Base-by-base conservation (phyloP, 2,329 filamentous ascomycete genomes). In the Ceratocystis diversiconidia region DNA sequence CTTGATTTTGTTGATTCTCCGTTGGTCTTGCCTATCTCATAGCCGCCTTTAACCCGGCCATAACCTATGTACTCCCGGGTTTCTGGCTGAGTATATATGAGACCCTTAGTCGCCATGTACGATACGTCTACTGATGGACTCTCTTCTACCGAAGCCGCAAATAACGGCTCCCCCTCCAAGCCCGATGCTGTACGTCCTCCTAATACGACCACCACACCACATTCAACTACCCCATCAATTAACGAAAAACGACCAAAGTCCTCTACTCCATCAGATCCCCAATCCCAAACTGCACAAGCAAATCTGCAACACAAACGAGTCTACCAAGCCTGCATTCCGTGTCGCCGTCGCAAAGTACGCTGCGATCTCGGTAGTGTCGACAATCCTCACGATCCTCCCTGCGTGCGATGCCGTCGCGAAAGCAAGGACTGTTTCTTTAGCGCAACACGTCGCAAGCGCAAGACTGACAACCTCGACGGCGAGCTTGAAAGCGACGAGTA, bases 351-450 rank as follows among this genome's bases (percentile, higher is more conserved):
- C 69, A 85, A 85, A 73, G 82, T 86, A 30, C 79, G 83, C 67
- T 85, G 82, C 74, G 82, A 85, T 69, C 76, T 86, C 5, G 83
- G 83, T 66, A 88, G 86, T 72, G 92, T 97, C 73, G 94, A 97
- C 76, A 92, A 94, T 71, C 94, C 94, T 28, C 86, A 92, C 75
- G 90, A 95, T 71, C 92, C 92, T 65, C 94, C 94, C 1, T 99
- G 94, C 75, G 89, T 92, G 67, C 86, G 94, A 73, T 99, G 94
- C 74, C 87, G 91, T 64, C 86, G 94, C 70, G 94, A 99, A 79
- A 90, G 87, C 78, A 97, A 97, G 75, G 88, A 96, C 72, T 99
- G 94, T 79, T 95, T 88, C 81, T 99, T 99, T 79, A 95, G 91
- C 69, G 90, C 91, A 22, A 97, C 92, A 41, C 83, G 94, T 62